Base-by-base conservation (phyloP, 257 asterid genomes). In the Leptodermis oblonga region DNA sequence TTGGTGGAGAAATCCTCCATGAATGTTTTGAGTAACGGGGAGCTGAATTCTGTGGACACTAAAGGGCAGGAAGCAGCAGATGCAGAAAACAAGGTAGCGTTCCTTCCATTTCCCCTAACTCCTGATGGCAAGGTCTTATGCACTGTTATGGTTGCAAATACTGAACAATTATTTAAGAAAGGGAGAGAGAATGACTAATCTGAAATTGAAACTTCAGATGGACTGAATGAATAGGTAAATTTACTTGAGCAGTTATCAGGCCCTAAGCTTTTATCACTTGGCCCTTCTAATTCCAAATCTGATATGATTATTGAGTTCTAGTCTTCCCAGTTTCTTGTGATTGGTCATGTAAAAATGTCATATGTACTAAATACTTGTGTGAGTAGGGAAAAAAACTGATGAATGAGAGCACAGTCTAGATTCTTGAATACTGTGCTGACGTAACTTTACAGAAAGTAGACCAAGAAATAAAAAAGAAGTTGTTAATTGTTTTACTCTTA, bases 1-100 rank as follows among this genome's bases (percentile, higher is more conserved):
- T 69, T 79, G 62, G 42, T 70, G 68, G 86, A 80, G 77, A 90
- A 78, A 74, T 79, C 85, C 58, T 76, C 76, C 70, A 73, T 81
- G 67, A 79, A 80, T 62, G 82, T 79, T 63, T 81, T 72, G 62
- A 78, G 90, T 63, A 88, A 88, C 60, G 96, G 92, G 63, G 82
- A 74, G 75, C 83, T 62, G 42, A 85, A 77, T 71, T 72, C 83
- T 34, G 30, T 67, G 70, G 86, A 78, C 48, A 59, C 31, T 65
- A 87, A 80, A 70, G 84, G 70, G 65, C 92, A 68, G 70, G 95
- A 75, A 66, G 75, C 84, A 30, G 74, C 79, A 43, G 91, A 87
- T 69, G 67, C 85, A 66, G 86, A 74, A 68, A 82, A 83, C 75
- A 79, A 84, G 90, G 97, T 90, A 74, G 62, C 62, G 64, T 41